Evolutionary conservation across 495 filamentous ascomycete genomes (phyloP).

Genomic region (Talaromyces ruber): DNA sequence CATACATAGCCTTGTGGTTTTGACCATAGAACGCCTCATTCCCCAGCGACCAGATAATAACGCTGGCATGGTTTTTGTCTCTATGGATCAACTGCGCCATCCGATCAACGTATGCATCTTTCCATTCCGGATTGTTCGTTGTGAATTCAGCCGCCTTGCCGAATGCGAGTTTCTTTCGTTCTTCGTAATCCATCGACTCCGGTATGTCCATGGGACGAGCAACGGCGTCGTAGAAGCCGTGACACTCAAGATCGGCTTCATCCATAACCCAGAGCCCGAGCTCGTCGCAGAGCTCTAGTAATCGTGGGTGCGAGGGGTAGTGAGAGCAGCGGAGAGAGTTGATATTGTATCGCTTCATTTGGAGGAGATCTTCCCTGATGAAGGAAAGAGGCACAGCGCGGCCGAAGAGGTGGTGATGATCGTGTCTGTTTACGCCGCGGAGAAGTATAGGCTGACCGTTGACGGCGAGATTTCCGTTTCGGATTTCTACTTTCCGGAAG

Average conservation of each 20-base stretch:
- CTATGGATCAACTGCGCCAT: constrained; percentile 53
- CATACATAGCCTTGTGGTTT: constrained; percentile 57
- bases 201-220: constrained; percentile 34
- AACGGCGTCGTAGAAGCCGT: constrained; percentile 51
- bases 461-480: constrained; percentile 46
- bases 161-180: constrained; percentile 47
- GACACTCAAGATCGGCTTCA: constrained; percentile 64
- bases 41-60: constrained; percentile 65
- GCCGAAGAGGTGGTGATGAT: constrained; percentile 51
- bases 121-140: constrained; percentile 56
- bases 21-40: constrained; percentile 62
- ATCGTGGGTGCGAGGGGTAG: constrained; percentile 47
- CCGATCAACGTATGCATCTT: constrained; percentile 56
- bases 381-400: constrained; percentile 51
- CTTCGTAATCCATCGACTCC: constrained; percentile 40
- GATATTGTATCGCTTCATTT: constrained; percentile 62
- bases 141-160: constrained; percentile 44
- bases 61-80: constrained; percentile 56
- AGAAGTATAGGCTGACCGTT: constrained; percentile 50
- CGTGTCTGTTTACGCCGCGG: constrained; percentile 55
- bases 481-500: constrained; percentile 51
- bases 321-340: constrained; percentile 57
- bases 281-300: constrained; percentile 59
- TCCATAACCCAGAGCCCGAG: constrained; percentile 64
- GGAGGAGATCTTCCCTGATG: constrained; percentile 46